These are phyloP conservation scores for Carex scoparia DNA, from an alignment of 176 grass and related monocot species.

Conservation along the genomic window DNA sequence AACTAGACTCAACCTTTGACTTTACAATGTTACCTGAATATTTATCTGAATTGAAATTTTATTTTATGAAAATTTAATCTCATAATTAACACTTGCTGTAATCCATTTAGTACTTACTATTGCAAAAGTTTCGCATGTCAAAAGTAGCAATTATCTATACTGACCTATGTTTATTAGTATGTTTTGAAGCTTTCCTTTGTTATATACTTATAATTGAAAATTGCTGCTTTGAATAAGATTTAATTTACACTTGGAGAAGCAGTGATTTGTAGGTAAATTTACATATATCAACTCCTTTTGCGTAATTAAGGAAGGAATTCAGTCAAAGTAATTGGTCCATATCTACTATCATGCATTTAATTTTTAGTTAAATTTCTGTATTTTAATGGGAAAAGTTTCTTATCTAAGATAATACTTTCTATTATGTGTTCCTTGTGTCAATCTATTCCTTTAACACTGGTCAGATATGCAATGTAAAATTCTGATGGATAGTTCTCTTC, in stretches of 20 bases:
- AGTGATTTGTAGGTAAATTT: neutral
- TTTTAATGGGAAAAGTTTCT: neutral
- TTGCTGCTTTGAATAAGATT: neutral
- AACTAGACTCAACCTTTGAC: neutral
- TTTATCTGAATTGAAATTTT: neutral
- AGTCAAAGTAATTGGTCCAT: neutral
- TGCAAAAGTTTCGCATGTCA: neutral
- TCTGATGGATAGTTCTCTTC: neutral
- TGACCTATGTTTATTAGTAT: neutral
- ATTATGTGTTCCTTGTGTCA: neutral
- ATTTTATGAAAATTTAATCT: neutral
- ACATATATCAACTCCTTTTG: neutral
- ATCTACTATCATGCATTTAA: neutral
- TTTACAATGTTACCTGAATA: neutral
- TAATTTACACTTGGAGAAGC: neutral
- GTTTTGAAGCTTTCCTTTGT: neutral
- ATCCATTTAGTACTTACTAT: neutral
- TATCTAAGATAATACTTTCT: neutral
- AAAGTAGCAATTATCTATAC: neutral
- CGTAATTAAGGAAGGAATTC: neutral
- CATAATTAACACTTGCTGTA: neutral
- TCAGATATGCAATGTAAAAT: neutral
- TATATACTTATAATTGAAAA: neutral
- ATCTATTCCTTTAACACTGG: neutral
- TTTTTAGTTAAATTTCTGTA: neutral